Evolutionary conservation across 257 asterid genomes (phyloP).

Genomic region (Gardenia jasminoides): DNA sequence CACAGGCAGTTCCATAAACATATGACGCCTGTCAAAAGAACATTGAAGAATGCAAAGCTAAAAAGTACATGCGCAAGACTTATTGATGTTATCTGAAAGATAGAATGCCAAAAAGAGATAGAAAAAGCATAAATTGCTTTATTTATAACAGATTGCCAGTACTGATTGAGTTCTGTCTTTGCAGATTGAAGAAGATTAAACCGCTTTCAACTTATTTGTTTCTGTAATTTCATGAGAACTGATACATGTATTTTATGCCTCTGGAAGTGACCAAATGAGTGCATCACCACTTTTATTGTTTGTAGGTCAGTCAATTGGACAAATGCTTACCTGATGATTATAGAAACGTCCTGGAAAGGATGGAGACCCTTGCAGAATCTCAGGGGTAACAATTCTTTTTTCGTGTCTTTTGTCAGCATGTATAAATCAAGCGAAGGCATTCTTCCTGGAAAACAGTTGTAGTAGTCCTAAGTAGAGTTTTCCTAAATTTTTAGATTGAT

Average conservation of each 20-base stretch:
- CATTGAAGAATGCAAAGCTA: neutral
- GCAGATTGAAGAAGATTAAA: neutral
- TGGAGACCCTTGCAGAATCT: neutral
- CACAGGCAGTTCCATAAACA: neutral
- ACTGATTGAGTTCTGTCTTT: neutral
- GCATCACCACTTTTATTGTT: neutral
- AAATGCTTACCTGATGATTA: constrained; percentile 1
- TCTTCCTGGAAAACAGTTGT: neutral
- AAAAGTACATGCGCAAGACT: neutral
- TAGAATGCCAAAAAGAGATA: neutral
- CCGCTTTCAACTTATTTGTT: neutral
- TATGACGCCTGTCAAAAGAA: neutral
- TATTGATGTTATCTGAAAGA: neutral
- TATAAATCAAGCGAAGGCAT: neutral
- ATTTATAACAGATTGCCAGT: neutral
- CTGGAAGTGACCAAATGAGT: neutral
- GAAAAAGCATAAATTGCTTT: neutral
- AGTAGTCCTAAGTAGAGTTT: neutral
- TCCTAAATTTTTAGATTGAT: neutral
- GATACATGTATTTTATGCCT: neutral
- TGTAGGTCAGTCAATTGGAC: constrained; percentile 7
- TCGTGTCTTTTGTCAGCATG: neutral
- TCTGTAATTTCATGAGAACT: neutral
- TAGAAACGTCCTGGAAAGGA: neutral
- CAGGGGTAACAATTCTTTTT: neutral